These are phyloP conservation scores for Pelargonium nanum DNA, from an alignment of 345 rosid genomes.

Conservation along the genomic window DNA sequence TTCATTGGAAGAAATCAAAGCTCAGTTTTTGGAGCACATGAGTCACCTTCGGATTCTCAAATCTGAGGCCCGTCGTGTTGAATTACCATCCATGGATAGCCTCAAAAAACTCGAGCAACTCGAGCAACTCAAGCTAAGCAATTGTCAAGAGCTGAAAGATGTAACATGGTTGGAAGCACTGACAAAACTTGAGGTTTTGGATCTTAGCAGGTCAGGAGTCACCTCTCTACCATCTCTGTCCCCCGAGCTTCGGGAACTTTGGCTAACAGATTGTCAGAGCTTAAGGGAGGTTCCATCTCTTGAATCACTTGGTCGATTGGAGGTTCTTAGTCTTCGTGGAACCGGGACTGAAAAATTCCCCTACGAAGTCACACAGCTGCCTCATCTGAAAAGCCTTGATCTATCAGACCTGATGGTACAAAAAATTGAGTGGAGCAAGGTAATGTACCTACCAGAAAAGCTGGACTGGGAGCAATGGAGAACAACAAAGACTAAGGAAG, in stretches of 20 bases:
- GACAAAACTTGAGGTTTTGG: not conserved
- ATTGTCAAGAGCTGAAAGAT: not conserved
- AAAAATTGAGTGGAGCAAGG: constrained; percentile 2
- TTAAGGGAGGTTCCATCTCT: not conserved
- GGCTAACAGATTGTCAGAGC: not conserved
- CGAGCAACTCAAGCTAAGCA: constrained; percentile 5
- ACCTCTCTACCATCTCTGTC: not conserved
- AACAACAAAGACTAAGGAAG: not conserved
- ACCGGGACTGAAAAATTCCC: not conserved
- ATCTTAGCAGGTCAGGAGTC: not conserved
- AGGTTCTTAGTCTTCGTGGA: constrained; percentile 4
- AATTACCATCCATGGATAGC: constrained; percentile 5
- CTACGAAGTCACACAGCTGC: not conserved
- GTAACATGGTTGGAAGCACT: not conserved
- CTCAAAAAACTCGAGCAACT: constrained; percentile 7
- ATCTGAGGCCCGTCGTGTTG: constrained; percentile 2
- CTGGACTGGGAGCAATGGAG: not conserved
- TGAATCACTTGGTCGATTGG: not conserved
- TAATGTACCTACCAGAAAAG: constrained; percentile 7
- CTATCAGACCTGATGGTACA: not conserved
- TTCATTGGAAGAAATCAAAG: not conserved
- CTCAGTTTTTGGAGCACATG: not conserved
- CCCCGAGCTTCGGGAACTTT: not conserved
- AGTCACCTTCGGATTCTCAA: constrained; percentile 3
- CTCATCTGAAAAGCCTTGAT: constrained; percentile 3